Evolutionary conservation across 1,284 basidiomycete species (phyloP).

Genomic region (Abortiporus biennis): DNA sequence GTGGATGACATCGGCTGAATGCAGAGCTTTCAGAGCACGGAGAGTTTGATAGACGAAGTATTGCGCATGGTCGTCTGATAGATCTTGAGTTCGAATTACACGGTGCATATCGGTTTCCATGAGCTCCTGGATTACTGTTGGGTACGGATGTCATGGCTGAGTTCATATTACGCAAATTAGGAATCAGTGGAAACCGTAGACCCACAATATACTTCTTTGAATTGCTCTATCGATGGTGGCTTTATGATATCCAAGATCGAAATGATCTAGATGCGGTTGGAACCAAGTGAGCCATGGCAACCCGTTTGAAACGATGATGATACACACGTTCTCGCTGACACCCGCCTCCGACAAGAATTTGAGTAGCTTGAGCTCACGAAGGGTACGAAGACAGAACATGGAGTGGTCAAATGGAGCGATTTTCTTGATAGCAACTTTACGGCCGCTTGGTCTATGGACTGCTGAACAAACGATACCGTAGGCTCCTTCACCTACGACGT

Average conservation of each 20-base stretch:
- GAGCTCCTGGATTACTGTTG: slow-evolving; percentile 71
- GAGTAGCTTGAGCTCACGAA: slow-evolving; percentile 87
- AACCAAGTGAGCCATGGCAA: too few species aligned
- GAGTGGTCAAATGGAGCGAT: slow-evolving; percentile 86
- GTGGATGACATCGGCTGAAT: slow-evolving; percentile 93
- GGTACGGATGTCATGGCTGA: too few species aligned
- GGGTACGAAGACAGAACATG: slow-evolving; percentile 82
- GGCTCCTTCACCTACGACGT: slow-evolving; percentile 83
- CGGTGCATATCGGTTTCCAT: slow-evolving; percentile 75
- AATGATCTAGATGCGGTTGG: slow-evolving; percentile 91
- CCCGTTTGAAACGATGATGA: background rate
- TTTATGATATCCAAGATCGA: slow-evolving; percentile 94
- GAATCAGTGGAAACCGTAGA: background rate
- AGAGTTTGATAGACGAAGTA: slow-evolving; percentile 87
- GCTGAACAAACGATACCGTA: slow-evolving; percentile 67
- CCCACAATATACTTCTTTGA: slow-evolving; percentile 83
- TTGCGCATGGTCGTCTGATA: slow-evolving; percentile 75
- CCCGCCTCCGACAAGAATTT: slow-evolving; percentile 67
- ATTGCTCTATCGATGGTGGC: slow-evolving; percentile 81
- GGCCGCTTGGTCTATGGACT: slow-evolving; percentile 4
- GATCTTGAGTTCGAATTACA: slow-evolving; percentile 73
- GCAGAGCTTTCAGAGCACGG: slow-evolving; percentile 89
- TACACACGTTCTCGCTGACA: slow-evolving; percentile 4
- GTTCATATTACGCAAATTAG: too few species aligned
- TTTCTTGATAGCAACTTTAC: slow-evolving; percentile 65